These are phyloP conservation scores for Pythium monospermum DNA, from an alignment of 352 stramenopile genomes.

Conservation along the genomic window DNA sequence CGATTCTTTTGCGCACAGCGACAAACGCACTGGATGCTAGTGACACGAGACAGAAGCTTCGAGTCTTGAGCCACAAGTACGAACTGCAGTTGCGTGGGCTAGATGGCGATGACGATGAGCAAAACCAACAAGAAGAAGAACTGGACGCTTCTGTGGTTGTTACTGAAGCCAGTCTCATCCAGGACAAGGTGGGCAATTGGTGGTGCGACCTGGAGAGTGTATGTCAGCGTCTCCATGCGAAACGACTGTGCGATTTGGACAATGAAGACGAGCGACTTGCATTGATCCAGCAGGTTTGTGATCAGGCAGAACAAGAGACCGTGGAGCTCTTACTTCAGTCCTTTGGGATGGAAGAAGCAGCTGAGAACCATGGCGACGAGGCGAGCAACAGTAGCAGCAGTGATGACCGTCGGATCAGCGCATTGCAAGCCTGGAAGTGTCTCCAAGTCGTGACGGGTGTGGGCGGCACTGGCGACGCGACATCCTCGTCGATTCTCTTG, in stretches of 20 bases:
- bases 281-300: constrained; percentile 41
- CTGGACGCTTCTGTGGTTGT: not conserved
- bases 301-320: constrained; percentile 28
- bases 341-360: constrained; percentile 36
- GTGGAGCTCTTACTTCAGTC: constrained; percentile 23
- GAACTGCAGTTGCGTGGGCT: constrained; percentile 12
- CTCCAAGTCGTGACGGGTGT: constrained; percentile 47
- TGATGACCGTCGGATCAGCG: constrained; percentile 26
- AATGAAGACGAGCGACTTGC: constrained; percentile 29
- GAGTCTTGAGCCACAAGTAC: constrained; percentile 5
- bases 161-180: constrained; percentile 31
- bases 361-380: constrained; percentile 4
- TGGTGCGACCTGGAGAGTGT: constrained; percentile 54
- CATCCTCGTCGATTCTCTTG: constrained; percentile 24
- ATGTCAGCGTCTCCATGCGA: constrained; percentile 30
- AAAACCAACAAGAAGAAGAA: constrained; percentile 6
- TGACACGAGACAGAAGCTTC: constrained; percentile 28
- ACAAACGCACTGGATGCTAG: constrained; percentile 38
- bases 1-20: constrained; percentile 55
- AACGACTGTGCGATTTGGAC: constrained; percentile 2
- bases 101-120: not conserved
- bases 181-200: constrained; percentile 53
- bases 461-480: no score
- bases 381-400: constrained; percentile 7
- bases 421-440: constrained; percentile 64